These are phyloP conservation scores for Suillus occidentalis DNA, from an alignment of 768 basidiomycete genomes.

Conservation along the genomic window DNA sequence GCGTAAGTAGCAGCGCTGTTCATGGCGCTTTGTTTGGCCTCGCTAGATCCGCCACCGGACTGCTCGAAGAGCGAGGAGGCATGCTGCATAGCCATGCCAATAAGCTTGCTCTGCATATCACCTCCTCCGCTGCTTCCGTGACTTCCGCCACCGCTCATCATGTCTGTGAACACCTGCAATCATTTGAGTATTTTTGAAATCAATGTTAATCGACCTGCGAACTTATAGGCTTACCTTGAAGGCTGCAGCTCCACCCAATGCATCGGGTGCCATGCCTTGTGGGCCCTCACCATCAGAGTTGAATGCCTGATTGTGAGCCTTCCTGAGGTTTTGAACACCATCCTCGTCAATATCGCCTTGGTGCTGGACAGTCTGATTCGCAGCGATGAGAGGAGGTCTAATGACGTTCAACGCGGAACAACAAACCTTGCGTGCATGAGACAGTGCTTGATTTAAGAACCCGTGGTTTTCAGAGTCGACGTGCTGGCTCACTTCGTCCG, in stretches of 20 bases:
- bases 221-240: conserved; percentile 51
- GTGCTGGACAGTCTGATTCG: conserved; percentile 31
- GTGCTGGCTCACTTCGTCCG: conserved; percentile 56
- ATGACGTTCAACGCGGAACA: neutral
- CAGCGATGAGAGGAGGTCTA: neutral
- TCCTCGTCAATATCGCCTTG: conserved; percentile 66
- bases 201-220: too few relatives aligned
- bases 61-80: conserved; percentile 62
- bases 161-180: conserved; percentile 54
- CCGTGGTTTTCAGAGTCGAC: conserved; percentile 40
- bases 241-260: conserved; percentile 78
- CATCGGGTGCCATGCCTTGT: conserved; percentile 53
- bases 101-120: conserved; percentile 60
- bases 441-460: conserved; percentile 56
- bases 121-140: conserved; percentile 36
- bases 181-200: conserved; percentile 8
- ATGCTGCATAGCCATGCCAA: conserved; percentile 86
- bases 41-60: conserved; percentile 61
- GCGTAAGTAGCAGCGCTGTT: conserved; percentile 84
- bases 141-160: conserved; percentile 26
- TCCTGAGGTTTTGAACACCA: conserved; percentile 39
- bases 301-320: conserved; percentile 66
- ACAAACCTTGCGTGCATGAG: conserved; percentile 49
- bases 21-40: conserved; percentile 77
- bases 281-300: conserved; percentile 38